phyloP scores from a whole-genome alignment of 2,329 filamentous ascomycete genomes.

The Fusarium torulosum region DNA sequence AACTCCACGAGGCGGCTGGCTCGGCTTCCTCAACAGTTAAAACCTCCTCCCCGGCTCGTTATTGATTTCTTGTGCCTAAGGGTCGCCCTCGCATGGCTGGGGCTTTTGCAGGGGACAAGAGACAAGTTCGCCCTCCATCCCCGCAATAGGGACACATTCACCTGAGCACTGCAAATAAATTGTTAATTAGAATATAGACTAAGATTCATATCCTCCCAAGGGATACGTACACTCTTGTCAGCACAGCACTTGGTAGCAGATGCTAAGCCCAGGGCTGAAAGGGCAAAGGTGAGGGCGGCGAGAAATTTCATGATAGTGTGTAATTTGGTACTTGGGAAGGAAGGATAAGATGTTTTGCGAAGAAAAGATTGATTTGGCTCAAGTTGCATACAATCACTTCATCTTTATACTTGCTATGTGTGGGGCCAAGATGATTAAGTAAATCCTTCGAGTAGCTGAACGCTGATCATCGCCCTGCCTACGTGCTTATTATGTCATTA shows the following conservation, averaged over 20 bases:
- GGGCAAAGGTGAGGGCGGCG: not conserved
- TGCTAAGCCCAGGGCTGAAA: not conserved
- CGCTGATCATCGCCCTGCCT: too few species aligned
- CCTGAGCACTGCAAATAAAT: not conserved
- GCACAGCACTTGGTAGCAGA: not conserved
- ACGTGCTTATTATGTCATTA: too few species aligned
- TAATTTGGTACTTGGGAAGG: not conserved
- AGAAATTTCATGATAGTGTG: not conserved
- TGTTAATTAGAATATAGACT: not conserved
- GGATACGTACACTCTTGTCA: not conserved
- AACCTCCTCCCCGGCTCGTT: too few species aligned
- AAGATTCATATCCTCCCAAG: too few species aligned
- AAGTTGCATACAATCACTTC: not conserved
- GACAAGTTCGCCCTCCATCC: not conserved
- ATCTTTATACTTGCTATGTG: not conserved
- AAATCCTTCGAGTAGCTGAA: not conserved
- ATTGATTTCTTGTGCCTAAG: not conserved
- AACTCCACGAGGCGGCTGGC: too few species aligned
- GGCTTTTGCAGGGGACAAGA: not conserved
- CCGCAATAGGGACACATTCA: not conserved
- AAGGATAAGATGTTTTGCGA: not conserved
- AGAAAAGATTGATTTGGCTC: not conserved
- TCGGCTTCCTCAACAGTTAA: too few species aligned
- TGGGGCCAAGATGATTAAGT: not conserved
- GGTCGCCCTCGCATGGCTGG: not conserved